Percentiles rank a stretch among this genome's conserved stretches.
phyloP scores from a whole-genome alignment of 352 stramenopile species.

The Phytophthora hybrid region DNA sequence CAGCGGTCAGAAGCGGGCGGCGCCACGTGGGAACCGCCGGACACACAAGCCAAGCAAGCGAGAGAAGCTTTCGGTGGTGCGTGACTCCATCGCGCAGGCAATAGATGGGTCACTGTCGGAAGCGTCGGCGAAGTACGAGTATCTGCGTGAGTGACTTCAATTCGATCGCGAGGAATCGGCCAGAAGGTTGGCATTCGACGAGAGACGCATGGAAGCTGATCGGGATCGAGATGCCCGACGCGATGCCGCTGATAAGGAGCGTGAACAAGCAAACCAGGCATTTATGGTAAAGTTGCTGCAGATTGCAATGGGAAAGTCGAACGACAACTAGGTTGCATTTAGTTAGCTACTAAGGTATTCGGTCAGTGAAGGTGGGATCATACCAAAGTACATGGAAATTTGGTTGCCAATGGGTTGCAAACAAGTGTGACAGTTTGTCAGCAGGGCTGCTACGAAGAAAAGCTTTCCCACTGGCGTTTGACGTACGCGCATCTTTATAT shows the following conservation, averaged over 20 bases:
- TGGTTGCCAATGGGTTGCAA: slow-evolving; percentile 11
- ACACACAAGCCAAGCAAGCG: background rate
- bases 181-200: background rate
- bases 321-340: background rate
- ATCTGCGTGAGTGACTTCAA: background rate
- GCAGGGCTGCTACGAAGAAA: background rate
- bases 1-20: no score
- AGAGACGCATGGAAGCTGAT: slow-evolving; percentile 1
- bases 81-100: background rate
- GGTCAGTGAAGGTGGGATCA: background rate
- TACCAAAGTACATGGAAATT: slow-evolving; percentile 21
- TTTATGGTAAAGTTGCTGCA: slow-evolving; percentile 3
- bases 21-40: no score
- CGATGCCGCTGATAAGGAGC: background rate
- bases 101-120: background rate
- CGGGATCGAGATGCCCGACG: background rate
- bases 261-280: background rate
- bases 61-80: background rate
- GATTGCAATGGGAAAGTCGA: background rate
- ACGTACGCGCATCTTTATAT: slow-evolving; percentile 11
- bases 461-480: slow-evolving; percentile 10
- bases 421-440: background rate
- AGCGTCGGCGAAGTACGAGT: background rate
- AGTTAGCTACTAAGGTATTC: slow-evolving; percentile 3
- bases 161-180: background rate